Evolutionary conservation across 345 rosid genomes (phyloP).

Genomic region (Eutrema heterophyllum): DNA sequence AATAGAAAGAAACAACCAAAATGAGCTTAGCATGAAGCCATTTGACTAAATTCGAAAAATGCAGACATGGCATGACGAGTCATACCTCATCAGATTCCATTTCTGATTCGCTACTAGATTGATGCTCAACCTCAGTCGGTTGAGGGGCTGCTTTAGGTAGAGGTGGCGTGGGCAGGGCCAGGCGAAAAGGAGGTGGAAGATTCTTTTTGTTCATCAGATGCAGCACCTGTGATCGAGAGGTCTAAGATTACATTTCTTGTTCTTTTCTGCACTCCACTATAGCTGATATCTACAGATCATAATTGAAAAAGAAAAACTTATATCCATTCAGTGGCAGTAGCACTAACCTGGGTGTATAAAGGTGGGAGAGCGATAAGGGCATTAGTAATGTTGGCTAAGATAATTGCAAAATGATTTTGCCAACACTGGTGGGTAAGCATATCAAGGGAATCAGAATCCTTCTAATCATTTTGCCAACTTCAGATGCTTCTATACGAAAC

Average conservation of each 20-base stretch:
- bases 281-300: constrained; percentile 8
- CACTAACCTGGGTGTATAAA: constrained; percentile 83
- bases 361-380: constrained; percentile 95
- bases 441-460: constrained; percentile 6
- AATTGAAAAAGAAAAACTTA: neutral
- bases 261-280: neutral
- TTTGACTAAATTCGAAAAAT: neutral
- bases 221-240: constrained; percentile 49
- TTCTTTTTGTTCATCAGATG: constrained; percentile 99
- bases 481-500: neutral
- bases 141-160: constrained; percentile 54
- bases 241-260: neutral
- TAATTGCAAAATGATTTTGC: too few species aligned
- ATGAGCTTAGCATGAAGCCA: constrained; percentile 1
- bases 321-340: neutral
- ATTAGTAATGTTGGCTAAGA: constrained; percentile 90
- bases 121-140: constrained; percentile 43
- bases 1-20: neutral
- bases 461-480: neutral
- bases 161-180: constrained; percentile 93
- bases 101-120: constrained; percentile 83
- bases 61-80: constrained; percentile 17
- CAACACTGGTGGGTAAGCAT: constrained; percentile 95
- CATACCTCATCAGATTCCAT: constrained; percentile 88
- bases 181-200: constrained; percentile 93